These are phyloP conservation scores for Eustoma russellianum DNA, from an alignment of 257 asterid genomes.

Conservation along the genomic window DNA sequence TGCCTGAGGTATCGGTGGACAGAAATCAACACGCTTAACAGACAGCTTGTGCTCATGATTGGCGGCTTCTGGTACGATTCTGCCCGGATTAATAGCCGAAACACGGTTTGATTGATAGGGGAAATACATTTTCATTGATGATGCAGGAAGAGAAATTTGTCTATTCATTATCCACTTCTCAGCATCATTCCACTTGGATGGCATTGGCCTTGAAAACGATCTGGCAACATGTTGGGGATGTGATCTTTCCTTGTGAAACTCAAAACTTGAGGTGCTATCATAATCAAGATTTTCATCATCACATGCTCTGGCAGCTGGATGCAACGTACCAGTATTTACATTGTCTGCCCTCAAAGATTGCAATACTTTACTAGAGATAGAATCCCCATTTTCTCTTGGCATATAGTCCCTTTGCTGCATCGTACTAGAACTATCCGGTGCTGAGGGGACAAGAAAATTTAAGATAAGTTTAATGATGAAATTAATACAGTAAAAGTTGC, in stretches of 20 bases:
- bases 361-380: conserved; percentile 22
- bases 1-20: conserved; percentile 37
- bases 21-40: conserved; percentile 67
- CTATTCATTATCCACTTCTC: conserved; percentile 95
- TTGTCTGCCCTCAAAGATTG: conserved; percentile 41
- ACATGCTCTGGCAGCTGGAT: conserved; percentile 33
- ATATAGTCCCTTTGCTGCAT: conserved; percentile 16
- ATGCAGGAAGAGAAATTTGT: conserved; percentile 45
- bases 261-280: conserved; percentile 96
- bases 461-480: too few species aligned
- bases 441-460: not conserved
- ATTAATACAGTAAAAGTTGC: too few species aligned
- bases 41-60: conserved; percentile 39
- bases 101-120: conserved; percentile 41
- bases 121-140: conserved; percentile 36
- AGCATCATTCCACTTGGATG: conserved; percentile 97
- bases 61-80: conserved; percentile 55
- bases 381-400: conserved; percentile 29
- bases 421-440: conserved; percentile 16
- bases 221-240: conserved; percentile 49
- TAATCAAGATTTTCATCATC: conserved; percentile 93
- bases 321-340: conserved; percentile 52
- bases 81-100: conserved; percentile 25
- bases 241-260: conserved; percentile 82
- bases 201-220: conserved; percentile 62